Base-by-base conservation (phyloP, 345 rosid genomes). In the Moringa oleifera region DNA sequence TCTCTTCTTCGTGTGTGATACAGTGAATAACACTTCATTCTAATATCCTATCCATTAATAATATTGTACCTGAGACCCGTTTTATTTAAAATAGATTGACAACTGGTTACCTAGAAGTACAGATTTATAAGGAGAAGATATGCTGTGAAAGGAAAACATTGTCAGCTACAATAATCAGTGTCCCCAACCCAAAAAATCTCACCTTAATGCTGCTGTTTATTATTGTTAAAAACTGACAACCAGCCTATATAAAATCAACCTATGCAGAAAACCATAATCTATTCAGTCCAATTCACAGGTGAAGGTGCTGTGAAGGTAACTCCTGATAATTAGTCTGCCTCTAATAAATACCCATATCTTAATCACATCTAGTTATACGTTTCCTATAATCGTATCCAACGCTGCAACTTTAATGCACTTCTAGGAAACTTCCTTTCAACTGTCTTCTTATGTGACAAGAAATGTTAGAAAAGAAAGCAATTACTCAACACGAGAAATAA, bases 341-440 rank as follows among this genome's bases (percentile, higher is more conserved):
- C 17, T 41, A 33, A 33, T 33, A 33, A 4, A 33, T 33, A 33
- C 37, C 5, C 11, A 33, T 33, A 33, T 33, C 5, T 33, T 33
- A 33, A 33, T 33, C 37, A 33, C 37, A 4, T 5, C 37, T 11
- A 33, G 37, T n/a, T n/a, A n/a, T n/a, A n/a, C 37, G 11, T 33
- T 33, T 33, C 11, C 12, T 5, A 41, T 41, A 41, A 16, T 41
- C 37, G 37, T 41, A 41, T 41, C 18, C 47, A 58, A 64, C 55
- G 37, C 6, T 33, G 5, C 23, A 51, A 70, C 65, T 61, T 18
- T 55, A 51, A 41, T 47, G 51, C 54, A 52, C 21, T 71, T 66
- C 74, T 52, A 41, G 57, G 78, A 62, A 74, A 52, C 71, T 59
- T 58, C 59, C 18, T 68, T 72, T 59, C n/a, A 61, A 61, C 55